Conservation (phyloP, 1,284 basidiomycete genomes). For the Taiwanofungus camphoratus region DNA sequence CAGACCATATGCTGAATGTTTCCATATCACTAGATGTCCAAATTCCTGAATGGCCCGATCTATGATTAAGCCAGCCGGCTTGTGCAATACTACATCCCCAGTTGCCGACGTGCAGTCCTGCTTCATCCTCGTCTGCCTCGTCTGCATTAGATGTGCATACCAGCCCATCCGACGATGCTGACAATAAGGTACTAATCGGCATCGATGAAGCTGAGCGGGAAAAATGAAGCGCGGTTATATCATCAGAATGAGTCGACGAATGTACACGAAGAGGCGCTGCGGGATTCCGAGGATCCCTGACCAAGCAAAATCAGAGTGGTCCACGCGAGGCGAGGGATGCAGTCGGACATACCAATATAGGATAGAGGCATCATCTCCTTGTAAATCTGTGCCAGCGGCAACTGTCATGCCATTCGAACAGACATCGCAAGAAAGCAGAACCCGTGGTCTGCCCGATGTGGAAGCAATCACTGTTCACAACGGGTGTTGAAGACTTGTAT, state of each 20-base stretch:
- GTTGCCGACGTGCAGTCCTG: conserved; percentile 60
- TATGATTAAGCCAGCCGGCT: conserved; percentile 54
- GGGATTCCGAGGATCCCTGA: conserved; percentile 56
- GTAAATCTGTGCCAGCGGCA: conserved; percentile 65
- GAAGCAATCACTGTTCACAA: conserved; percentile 35
- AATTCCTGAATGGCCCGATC: conserved; percentile 31
- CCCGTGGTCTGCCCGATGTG: conserved; percentile 36
- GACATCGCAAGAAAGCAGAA: conserved; percentile 62
- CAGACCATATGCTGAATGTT: conserved; percentile 71
- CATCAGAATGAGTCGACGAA: conserved; percentile 71
- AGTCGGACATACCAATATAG: conserved; percentile 57
- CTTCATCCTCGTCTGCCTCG: conserved; percentile 74
- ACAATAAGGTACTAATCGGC: conserved; percentile 40
- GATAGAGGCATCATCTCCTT: conserved; percentile 64
- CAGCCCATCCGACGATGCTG: conserved; percentile 70
- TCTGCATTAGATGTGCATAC: conserved; percentile 59
- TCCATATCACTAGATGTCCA: conserved; percentile 85
- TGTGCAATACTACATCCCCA: conserved; percentile 74
- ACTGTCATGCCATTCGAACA: conserved; percentile 60
- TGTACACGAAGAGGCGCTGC: conserved; percentile 44
- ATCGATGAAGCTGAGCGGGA: conserved; percentile 16
- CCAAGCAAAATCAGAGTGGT: background rate
- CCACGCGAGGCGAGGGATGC: conserved; percentile 1
- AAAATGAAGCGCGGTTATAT: conserved; percentile 66
- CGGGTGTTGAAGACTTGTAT: conserved; percentile 22